These are phyloP conservation scores for Microcos paniculata DNA, from an alignment of 345 rosid species.

Conservation along the genomic window DNA sequence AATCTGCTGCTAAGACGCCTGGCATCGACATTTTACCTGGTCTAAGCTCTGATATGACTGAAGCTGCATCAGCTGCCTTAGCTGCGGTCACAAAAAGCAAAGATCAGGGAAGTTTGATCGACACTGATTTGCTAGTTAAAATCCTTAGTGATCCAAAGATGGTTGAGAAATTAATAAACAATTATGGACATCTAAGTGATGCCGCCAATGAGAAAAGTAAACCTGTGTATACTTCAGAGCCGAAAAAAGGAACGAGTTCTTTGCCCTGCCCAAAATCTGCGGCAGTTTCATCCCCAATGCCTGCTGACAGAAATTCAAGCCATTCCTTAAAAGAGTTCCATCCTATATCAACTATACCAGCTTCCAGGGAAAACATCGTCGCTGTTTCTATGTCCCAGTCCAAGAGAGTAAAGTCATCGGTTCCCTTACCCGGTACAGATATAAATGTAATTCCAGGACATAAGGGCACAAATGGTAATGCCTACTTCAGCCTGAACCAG, in stretches of 20 bases:
- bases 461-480: conserved; percentile 14
- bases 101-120: conserved; percentile 43
- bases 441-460: not conserved
- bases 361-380: conserved; percentile 14
- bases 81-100: conserved; percentile 32
- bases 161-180: conserved; percentile 36
- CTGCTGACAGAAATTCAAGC: conserved; percentile 10
- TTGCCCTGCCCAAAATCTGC: conserved; percentile 4
- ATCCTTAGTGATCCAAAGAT: conserved; percentile 53
- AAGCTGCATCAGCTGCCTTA: conserved; percentile 46
- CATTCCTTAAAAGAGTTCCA: not conserved
- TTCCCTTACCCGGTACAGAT: conserved; percentile 3
- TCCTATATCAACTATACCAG: conserved; percentile 15
- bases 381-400: conserved; percentile 3
- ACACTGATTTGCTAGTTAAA: conserved; percentile 53
- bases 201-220: conserved; percentile 5
- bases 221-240: conserved; percentile 11
- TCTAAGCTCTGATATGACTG: conserved; percentile 27
- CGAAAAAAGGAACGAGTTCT: conserved; percentile 7
- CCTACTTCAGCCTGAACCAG: conserved; percentile 3
- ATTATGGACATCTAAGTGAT: conserved; percentile 9
- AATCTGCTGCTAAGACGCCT: not conserved
- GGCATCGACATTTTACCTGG: conserved; percentile 8
- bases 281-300: not conserved
- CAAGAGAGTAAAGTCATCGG: conserved; percentile 24